Evolutionary conservation across 495 filamentous ascomycete genomes (phyloP), one percentile per base, ranked within the genome.

Genomic region (Talaromyces ruber): DNA sequence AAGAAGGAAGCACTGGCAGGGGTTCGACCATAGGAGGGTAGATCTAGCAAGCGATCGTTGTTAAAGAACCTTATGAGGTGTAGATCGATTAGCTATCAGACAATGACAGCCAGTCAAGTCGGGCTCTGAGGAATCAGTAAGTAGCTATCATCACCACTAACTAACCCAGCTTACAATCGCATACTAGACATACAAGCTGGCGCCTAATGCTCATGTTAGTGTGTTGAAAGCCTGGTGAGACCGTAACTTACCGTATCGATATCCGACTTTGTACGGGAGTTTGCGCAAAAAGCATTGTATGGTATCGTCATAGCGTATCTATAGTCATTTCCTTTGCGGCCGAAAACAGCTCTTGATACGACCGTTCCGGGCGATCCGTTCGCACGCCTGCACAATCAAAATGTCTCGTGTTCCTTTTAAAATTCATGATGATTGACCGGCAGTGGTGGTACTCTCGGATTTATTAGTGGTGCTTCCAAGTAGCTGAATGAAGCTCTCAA

Each of bases 291-390:
- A 53, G 4, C 25, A 6, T 6, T 5, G 50, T 21, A 21, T 16
- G 50, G 50, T 53, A 53, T 53, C 28, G 50, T 53, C 22, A 53
- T 24, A 53, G 50, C 22, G 50, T 53, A 53, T 53, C 25, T 9
- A n/a, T 28, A 24, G 11, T n/a, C 21, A 24, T 26, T 25, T 28
- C 4, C 50, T 53, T 26, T 53, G 47, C 50, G 11, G 50, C 50
- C 50, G 50, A 28, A 53, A 53, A 53, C 24, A 53, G 50, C 50
- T 53, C 50, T 53, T 53, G 25, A 24, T 53, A 53, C 50, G 50
- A 53, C 50, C 50, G 50, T 53, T 53, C 50, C 50, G 50, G 50
- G 22, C 25, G 22, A 53, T 53, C 50, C 50, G 50, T 53, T 28
- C 25, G 50, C 43, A 47, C 39, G 43, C 43, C n/a, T 47, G 43